Evolutionary conservation across 2,329 filamentous ascomycete genomes (phyloP).

Genomic region (Conoideocrella luteorostrata): DNA sequence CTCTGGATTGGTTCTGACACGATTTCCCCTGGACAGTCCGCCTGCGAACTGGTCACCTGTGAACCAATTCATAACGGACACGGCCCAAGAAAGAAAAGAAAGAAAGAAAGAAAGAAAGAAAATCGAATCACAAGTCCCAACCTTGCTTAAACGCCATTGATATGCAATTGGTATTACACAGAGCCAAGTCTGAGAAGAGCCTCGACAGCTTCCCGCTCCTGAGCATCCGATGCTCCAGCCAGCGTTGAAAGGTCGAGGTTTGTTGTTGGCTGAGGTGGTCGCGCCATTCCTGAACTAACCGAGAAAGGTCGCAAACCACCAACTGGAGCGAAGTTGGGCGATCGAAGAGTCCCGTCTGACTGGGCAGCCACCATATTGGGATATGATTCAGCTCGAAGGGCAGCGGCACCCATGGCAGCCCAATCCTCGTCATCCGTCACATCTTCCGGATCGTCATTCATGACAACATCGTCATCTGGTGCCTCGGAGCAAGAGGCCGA

Average conservation of each 20-base stretch:
- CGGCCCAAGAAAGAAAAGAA: slow-evolving; percentile 6
- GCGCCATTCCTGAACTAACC: slow-evolving; percentile 45
- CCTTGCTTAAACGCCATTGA: slow-evolving; percentile 4
- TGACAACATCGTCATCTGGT: slow-evolving; percentile 57
- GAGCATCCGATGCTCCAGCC: slow-evolving; percentile 52
- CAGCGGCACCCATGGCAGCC: slow-evolving; percentile 81
- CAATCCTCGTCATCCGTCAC: slow-evolving; percentile 95
- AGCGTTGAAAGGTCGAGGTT: slow-evolving; percentile 47
- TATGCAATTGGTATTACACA: slow-evolving; percentile 50
- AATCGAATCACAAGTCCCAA: slow-evolving; percentile 2
- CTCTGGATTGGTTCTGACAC: slow-evolving; percentile 25
- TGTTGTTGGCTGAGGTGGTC: slow-evolving; percentile 43
- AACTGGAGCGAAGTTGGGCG: slow-evolving; percentile 42
- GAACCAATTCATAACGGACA: slow-evolving; percentile 5
- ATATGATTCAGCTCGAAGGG: slow-evolving; percentile 64
- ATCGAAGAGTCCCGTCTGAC: slow-evolving; percentile 37
- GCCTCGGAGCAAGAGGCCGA: slow-evolving; percentile 74
- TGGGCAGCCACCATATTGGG: slow-evolving; percentile 49
- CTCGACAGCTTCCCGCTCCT: slow-evolving; percentile 77
- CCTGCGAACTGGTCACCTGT: slow-evolving; percentile 7
- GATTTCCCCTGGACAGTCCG: slow-evolving; percentile 13
- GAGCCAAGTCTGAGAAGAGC: slow-evolving; percentile 76
- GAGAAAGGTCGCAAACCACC: slow-evolving; percentile 44
- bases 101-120: slow-evolving; percentile 4
- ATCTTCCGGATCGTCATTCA: slow-evolving; percentile 74